Percentiles rank a stretch among this genome's conserved stretches.
Evolutionary conservation across 164 flowering plant species (phyloP).

Genomic region (Vitis cinerea): DNA sequence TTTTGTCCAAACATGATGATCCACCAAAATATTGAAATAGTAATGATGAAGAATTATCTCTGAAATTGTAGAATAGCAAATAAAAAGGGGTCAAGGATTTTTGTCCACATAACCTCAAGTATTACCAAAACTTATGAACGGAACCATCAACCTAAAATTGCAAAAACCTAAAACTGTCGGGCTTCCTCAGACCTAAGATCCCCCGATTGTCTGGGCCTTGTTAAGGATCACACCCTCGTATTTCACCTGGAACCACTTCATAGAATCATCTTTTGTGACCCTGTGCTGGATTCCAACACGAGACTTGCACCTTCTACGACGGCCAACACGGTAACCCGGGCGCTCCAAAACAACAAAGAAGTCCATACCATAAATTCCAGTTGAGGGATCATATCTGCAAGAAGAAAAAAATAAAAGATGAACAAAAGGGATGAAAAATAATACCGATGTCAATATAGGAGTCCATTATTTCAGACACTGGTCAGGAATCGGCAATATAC

Average conservation of each 20-base stretch:
- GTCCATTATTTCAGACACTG: too few relatives aligned
- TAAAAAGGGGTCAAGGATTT: neutral
- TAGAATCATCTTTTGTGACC: conserved; percentile 79
- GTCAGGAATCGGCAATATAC: too few relatives aligned
- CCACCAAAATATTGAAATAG: too few relatives aligned
- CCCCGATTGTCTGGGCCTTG: conserved; percentile 53
- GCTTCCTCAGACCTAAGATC: conserved; percentile 2
- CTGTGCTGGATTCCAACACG: conserved; percentile 86
- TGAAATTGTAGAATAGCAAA: neutral
- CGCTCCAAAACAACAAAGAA: conserved; percentile 81
- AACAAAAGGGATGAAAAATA: neutral
- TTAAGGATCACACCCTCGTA: conserved; percentile 86
- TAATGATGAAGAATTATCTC: too few relatives aligned
- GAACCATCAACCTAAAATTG: neutral
- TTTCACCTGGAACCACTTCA: conserved; percentile 91
- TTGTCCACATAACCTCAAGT: neutral
- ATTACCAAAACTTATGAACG: neutral
- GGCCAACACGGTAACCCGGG: conserved; percentile 78
- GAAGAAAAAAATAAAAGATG: neutral
- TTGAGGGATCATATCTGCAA: conserved; percentile 82
- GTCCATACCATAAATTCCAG: conserved; percentile 90
- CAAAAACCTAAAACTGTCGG: neutral
- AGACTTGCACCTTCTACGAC: conserved; percentile 80
- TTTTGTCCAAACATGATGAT: too few relatives aligned
- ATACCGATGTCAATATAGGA: too few relatives aligned